phyloP scores from a whole-genome alignment of 257 asterid genomes.

The Solanum peruvianum region DNA sequence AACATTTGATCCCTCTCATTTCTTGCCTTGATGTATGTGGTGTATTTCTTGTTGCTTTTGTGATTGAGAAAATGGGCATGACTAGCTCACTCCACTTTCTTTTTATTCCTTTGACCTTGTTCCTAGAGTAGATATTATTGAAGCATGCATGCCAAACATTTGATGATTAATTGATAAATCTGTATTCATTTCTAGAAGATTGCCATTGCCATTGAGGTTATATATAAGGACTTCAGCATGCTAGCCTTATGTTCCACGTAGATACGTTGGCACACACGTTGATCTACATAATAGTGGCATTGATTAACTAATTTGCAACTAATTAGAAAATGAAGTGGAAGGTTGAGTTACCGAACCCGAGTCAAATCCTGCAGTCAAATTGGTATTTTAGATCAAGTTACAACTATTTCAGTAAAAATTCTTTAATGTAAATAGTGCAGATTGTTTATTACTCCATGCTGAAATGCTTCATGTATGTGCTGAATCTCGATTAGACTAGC shows the following conservation, averaged over 20 bases:
- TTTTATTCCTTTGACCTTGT: slow-evolving; percentile 36
- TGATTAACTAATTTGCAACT: not conserved
- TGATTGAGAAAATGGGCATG: slow-evolving; percentile 98
- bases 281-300: not conserved
- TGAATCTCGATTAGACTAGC: not conserved
- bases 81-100: slow-evolving; percentile 74
- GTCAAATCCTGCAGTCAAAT: not conserved
- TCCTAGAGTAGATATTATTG: not conserved
- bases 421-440: not conserved
- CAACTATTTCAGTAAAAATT: not conserved
- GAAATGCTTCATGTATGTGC: not conserved
- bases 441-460: not conserved
- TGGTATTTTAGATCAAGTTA: not conserved
- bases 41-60: slow-evolving; percentile 62
- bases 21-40: slow-evolving; percentile 73
- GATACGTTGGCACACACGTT: not conserved
- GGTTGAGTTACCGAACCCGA: not conserved
- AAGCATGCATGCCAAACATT: not conserved
- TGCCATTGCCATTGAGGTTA: not conserved
- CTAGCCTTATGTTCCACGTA: not conserved
- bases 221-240: not conserved
- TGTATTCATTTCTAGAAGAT: not conserved
- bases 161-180: not conserved
- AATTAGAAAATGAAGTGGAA: not conserved
- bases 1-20: slow-evolving; percentile 23